Base-by-base conservation (phyloP, 192 early-diverging fungal species). In the Podila clonocystis region DNA sequence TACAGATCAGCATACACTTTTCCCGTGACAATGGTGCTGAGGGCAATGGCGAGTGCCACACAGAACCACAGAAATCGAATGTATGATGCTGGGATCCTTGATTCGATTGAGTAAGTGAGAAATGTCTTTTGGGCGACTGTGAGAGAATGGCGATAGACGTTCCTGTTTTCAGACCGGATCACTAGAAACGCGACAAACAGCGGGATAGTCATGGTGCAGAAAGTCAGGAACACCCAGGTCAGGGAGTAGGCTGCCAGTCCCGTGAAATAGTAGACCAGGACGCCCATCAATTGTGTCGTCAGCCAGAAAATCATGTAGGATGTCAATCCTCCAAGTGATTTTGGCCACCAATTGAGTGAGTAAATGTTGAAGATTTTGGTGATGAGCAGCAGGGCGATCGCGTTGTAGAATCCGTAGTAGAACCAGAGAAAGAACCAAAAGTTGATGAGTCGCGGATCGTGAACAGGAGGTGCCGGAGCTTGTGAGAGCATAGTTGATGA, bases 341-440 rank as follows among this genome's bases (percentile, higher is more conserved):
- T 85, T 33, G 93, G 93, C 91, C 92, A 94, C 93, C 93, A 94
- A 33, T 91, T 94, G 64, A 94, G 83, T 66, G 93, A 89, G 72
- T 94, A 94, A 29, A 93, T 88, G 63, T 87, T 90, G 84, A 94
- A 94, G 29, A 94, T 87, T 82, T 94, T 92, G 50, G 91, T 91
- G 72, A 94, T 91, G 28, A 94, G 85, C 57, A 89, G 74, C 36
- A 94, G 82, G 26, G 89, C 93, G 57, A 93, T 82, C 5, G 91
- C 93, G 49, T 93, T 94, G 82, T 94, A 94, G 9, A 88, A 62
- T 20, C 93, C 93, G 80, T 91, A 94, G 84, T 93, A 94, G 72
- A 89, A 93, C 75, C 92, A 85, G 45, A 94, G 72, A 64, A 94
- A 94, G 83, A 87, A 93, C 93, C 93, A 94, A 80, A 94, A 94